Percentiles rank a stretch among this genome's conserved stretches.
Evolutionary conservation across 2,329 filamentous ascomycete genomes (phyloP).

Genomic region (Pestalotiopsis sp.): DNA sequence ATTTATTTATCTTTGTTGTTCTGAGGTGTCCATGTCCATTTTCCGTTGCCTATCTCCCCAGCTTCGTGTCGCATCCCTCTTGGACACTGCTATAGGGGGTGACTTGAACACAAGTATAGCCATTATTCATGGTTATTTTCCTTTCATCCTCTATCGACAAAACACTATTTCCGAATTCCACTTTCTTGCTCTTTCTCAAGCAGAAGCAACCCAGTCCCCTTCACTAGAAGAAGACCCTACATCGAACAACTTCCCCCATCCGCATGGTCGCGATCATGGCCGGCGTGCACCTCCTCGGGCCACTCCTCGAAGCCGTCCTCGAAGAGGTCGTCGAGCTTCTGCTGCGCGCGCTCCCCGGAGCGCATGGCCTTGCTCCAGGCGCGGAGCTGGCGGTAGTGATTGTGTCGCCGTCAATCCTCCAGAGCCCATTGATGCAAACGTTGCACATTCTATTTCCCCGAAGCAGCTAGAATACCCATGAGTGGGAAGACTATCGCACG

Average conservation of each 20-base stretch:
- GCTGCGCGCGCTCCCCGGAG: slow-evolving; percentile 17
- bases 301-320: slow-evolving; percentile 33
- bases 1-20: too few relatives aligned
- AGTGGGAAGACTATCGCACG: too few relatives aligned
- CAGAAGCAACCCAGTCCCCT: not conserved
- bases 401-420: too few relatives aligned
- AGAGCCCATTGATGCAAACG: too few relatives aligned
- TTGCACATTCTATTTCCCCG: too few relatives aligned
- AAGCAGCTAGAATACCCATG: too few relatives aligned
- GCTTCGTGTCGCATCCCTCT: too few relatives aligned
- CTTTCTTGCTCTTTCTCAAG: not conserved
- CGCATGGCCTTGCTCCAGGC: slow-evolving; percentile 31
- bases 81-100: too few relatives aligned
- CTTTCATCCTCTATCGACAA: not conserved
- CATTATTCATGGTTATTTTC: not conserved
- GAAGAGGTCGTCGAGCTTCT: slow-evolving; percentile 25
- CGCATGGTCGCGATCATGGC: slow-evolving; percentile 28
- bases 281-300: slow-evolving; percentile 31
- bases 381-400: slow-evolving; percentile 13
- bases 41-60: too few relatives aligned
- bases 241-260: not conserved
- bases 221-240: not conserved
- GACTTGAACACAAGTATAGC: too few relatives aligned
- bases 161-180: not conserved
- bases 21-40: too few relatives aligned